Evolutionary conservation across 495 filamentous ascomycete species (phyloP), one percentile per base, ranked within the genome.

Genomic region (Annulohypoxylon nitens): DNA sequence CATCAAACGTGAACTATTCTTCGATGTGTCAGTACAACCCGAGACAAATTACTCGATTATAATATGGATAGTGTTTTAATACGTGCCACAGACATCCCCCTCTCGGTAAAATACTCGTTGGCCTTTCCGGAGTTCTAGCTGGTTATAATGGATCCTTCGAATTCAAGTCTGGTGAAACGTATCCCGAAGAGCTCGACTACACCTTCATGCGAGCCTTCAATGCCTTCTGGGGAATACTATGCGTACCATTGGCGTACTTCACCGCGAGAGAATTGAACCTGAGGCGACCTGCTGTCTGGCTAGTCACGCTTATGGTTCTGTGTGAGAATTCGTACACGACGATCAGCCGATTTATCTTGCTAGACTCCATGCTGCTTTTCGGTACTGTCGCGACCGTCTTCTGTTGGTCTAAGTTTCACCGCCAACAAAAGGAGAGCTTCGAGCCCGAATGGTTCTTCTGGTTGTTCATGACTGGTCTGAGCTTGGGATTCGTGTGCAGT

Each of bases 91-190:
- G 75, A 37, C 93, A 99, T 80, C 96, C 96, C 61, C 96, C 96
- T 51, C 88, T 98, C 51, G 96, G 96, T 76, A 99, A 99, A 86
- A 98, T 99, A 88, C 88, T 99, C 25, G 97, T 99, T 70, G 96
- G 96, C 51, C 87, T 99, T 62, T 98, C 96, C 11, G 96, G 96
- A 75, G 95, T 94, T 75, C 85, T 99, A 62, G 96, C 96, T 39
- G 95, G 95, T 59, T 99, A 99, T 86, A 99, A 99, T 88, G 96
- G 96, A 37, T 97, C 97, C 0, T 99, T 99, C 83, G 97, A 98
- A 81, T 99, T 99, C 89, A 99, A 99, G 81, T 98, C 95, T 25
- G 96, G 96, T 75, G 96, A 98, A 80, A 93, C 87, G 50, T 99
- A 99, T 78, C 96, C 96, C 1, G 87, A 90, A 71, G 94, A 98